Conservation (phyloP, 2,329 filamentous ascomycete species). For the Lachnellula cervina region DNA sequence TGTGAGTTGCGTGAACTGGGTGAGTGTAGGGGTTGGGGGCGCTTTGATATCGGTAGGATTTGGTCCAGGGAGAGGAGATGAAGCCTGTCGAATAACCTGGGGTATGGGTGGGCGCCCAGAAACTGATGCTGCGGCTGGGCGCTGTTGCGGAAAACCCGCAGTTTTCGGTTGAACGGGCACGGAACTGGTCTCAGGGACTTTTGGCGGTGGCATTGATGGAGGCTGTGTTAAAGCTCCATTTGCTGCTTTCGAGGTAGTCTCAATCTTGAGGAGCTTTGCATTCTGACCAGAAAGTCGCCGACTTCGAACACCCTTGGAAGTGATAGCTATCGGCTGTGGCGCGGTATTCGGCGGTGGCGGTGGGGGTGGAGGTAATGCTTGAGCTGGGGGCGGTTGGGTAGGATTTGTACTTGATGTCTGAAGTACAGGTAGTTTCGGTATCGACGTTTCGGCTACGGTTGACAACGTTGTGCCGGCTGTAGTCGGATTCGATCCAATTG, state of each 20-base stretch:
- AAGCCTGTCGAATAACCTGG: slow-evolving; percentile 24
- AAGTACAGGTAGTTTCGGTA: slow-evolving; percentile 25
- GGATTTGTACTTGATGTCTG: slow-evolving; percentile 10
- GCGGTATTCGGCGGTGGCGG: slow-evolving; percentile 37
- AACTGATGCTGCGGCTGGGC: slow-evolving; percentile 9
- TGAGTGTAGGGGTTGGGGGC: slow-evolving; percentile 31
- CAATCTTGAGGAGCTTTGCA: slow-evolving; percentile 80
- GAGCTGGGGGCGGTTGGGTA: slow-evolving; percentile 22
- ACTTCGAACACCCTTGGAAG: slow-evolving; percentile 57
- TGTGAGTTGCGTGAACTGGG: neutral
- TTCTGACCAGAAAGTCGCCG: slow-evolving; percentile 78
- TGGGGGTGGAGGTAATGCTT: slow-evolving; percentile 38
- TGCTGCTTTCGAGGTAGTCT: slow-evolving; percentile 49
- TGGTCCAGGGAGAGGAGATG: slow-evolving; percentile 24
- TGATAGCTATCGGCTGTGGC: slow-evolving; percentile 38
- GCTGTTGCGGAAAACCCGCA: slow-evolving; percentile 21
- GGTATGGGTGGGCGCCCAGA: slow-evolving; percentile 20
- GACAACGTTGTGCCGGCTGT: slow-evolving; percentile 65
- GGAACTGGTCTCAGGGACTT: slow-evolving; percentile 12
- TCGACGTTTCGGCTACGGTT: slow-evolving; percentile 58
- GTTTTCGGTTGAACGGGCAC: slow-evolving; percentile 23
- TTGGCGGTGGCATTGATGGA: slow-evolving; percentile 26
- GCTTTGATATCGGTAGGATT: slow-evolving; percentile 25
- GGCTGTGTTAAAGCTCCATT: slow-evolving; percentile 18
- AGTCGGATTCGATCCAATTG: slow-evolving; percentile 66